phyloP scores from a whole-genome alignment of 495 filamentous ascomycete species.

The Xylaria cubensis region DNA sequence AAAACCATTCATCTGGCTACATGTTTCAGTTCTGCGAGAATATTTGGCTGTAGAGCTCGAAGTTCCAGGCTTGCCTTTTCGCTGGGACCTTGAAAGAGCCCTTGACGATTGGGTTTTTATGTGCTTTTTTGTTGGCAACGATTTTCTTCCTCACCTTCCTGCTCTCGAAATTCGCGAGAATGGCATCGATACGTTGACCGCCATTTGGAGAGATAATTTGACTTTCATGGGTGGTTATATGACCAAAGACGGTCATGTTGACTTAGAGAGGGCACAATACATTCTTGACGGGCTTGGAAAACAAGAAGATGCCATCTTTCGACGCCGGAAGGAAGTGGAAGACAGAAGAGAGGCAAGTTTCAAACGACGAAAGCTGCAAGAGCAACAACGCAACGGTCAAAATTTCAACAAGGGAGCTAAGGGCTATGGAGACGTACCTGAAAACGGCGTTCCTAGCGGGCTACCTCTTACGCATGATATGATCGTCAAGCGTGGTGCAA shows the following conservation, averaged over 20 bases:
- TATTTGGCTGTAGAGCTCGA: conserved; percentile 90
- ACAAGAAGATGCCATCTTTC: conserved; percentile 95
- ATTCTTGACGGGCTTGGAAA: conserved; percentile 90
- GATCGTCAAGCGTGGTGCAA: conserved; percentile 78
- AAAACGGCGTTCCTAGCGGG: conserved; percentile 33
- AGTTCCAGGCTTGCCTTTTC: conserved; percentile 76
- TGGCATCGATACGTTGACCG: conserved; percentile 93
- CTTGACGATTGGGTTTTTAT: conserved; percentile 99
- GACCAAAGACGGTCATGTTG: conserved; percentile 91
- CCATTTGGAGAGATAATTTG: conserved; percentile 94
- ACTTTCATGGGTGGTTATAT: conserved; percentile 92
- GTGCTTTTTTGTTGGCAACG: conserved; percentile 99
- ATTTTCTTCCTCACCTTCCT: conserved; percentile 96
- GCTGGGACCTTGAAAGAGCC: conserved; percentile 90
- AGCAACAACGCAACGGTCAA: conserved; percentile 54
- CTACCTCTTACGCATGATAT: conserved; percentile 81
- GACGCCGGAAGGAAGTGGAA: conserved; percentile 78
- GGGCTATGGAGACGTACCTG: conserved; percentile 4
- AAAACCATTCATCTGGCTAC: conserved; percentile 98
- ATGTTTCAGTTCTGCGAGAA: conserved; percentile 89
- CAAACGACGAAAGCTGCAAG: conserved; percentile 76
- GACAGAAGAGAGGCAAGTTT: conserved; percentile 78
- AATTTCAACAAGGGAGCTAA: conserved; percentile 57
- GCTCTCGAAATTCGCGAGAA: conserved; percentile 96
- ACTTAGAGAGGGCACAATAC: conserved; percentile 83